Percentiles rank a stretch among this genome's conserved stretches.
phyloP scores from a whole-genome alignment of 257 asterid species.

The Henckelia pumila region DNA sequence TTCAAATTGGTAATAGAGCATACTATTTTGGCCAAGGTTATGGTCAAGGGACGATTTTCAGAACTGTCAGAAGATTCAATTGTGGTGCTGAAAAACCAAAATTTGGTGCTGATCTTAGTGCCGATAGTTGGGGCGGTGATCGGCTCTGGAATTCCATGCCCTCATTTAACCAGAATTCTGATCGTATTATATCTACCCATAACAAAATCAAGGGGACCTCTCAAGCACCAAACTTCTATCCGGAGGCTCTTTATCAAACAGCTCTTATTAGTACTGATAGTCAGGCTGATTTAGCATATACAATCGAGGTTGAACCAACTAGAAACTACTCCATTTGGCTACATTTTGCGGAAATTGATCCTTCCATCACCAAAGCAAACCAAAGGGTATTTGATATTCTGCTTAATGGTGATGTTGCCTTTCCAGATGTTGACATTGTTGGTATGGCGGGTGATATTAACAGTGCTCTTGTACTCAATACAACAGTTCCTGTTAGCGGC shows the following conservation, averaged over 20 bases:
- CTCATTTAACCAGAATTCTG: slow-evolving; percentile 59
- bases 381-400: slow-evolving; percentile 73
- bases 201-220: slow-evolving; percentile 52
- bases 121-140: slow-evolving; percentile 96
- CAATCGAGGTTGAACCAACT: slow-evolving; percentile 82
- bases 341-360: slow-evolving; percentile 92
- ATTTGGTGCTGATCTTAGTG: slow-evolving; percentile 75
- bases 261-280: slow-evolving; percentile 61
- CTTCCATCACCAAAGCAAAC: slow-evolving; percentile 59
- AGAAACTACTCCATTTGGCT: slow-evolving; percentile 88
- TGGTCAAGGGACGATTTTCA: slow-evolving; percentile 78
- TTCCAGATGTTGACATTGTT: slow-evolving; percentile 63
- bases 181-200: slow-evolving; percentile 36
- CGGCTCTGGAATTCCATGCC: slow-evolving; percentile 70
- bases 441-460: slow-evolving; percentile 63
- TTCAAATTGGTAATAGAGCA: slow-evolving; percentile 74
- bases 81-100: slow-evolving; percentile 62
- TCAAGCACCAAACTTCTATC: slow-evolving; percentile 75
- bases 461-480: slow-evolving; percentile 76
- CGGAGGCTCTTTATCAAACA: slow-evolving; percentile 75
- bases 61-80: slow-evolving; percentile 72
- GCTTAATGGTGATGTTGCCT: slow-evolving; percentile 60
- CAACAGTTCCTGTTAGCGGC: slow-evolving; percentile 72
- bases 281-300: slow-evolving; percentile 59
- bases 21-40: slow-evolving; percentile 68